Percentiles rank a stretch among this genome's conserved stretches.
Evolutionary conservation across 306 rosid species (phyloP).

Genomic region (Pueraria montana): DNA sequence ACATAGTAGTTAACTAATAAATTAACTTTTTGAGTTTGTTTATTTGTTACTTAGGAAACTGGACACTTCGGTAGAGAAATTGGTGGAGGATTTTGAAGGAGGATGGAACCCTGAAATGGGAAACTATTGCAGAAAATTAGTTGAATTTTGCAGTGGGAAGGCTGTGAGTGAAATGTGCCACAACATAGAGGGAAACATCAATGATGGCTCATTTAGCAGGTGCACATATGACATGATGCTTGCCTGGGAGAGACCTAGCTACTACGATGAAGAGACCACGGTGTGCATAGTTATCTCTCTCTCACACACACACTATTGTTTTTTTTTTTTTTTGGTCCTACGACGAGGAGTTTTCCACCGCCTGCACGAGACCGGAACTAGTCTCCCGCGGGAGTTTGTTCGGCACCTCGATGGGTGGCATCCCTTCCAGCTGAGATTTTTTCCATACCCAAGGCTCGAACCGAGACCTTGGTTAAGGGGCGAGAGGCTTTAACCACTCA

Average conservation of each 20-base stretch:
- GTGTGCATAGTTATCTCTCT: conserved; percentile 44
- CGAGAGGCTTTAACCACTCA: too few relatives aligned
- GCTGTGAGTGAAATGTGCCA: conserved; percentile 54
- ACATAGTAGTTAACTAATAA: not conserved
- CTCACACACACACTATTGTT: not conserved
- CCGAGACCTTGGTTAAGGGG: too few relatives aligned
- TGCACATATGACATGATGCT: conserved; percentile 86
- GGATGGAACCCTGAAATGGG: conserved; percentile 62
- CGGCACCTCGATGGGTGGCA: too few relatives aligned
- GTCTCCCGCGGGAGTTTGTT: too few relatives aligned
- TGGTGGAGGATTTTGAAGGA: conserved; percentile 77
- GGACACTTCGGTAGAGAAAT: conserved; percentile 59
- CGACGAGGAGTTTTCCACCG: too few relatives aligned
- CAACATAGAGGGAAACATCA: conserved; percentile 63
- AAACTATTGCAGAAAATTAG: conserved; percentile 64
- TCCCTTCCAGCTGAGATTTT: too few relatives aligned
- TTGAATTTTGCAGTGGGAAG: conserved; percentile 82
- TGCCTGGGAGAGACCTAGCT: conserved; percentile 85
- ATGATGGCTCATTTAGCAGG: conserved; percentile 69
- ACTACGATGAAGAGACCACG: conserved; percentile 52
- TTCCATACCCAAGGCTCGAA: too few relatives aligned
- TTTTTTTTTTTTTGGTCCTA: too few relatives aligned
- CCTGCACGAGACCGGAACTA: too few relatives aligned
- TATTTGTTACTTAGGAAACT: conserved; percentile 53
- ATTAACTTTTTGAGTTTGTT: not conserved